These are phyloP conservation scores for Neurospora sublineolata DNA, from an alignment of 495 filamentous ascomycete species.

Conservation along the genomic window DNA sequence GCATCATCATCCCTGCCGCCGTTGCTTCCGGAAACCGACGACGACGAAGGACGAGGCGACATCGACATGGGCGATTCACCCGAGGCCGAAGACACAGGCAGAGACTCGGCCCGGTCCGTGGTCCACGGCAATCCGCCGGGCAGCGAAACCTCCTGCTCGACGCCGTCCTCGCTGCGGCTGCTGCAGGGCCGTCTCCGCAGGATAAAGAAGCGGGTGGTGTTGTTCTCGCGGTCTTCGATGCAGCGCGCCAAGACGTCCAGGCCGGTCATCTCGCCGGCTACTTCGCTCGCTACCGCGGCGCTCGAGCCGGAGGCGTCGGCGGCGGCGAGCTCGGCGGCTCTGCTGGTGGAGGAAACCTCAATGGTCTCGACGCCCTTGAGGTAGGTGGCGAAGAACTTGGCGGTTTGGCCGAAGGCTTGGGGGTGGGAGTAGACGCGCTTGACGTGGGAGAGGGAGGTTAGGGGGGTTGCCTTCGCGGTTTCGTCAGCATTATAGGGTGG, in stretches of 20 bases:
- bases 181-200: constrained; percentile 36
- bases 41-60: neutral
- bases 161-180: neutral
- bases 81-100: neutral
- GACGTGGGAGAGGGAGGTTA: constrained; percentile 35
- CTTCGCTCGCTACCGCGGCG: constrained; percentile 66
- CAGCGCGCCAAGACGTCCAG: constrained; percentile 57
- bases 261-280: constrained; percentile 56
- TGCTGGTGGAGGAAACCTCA: constrained; percentile 78
- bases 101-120: neutral
- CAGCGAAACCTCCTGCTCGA: neutral
- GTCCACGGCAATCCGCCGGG: neutral
- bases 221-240: constrained; percentile 76
- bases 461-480: constrained; percentile 20
- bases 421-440: constrained; percentile 74
- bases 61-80: neutral
- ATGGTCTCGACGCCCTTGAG: constrained; percentile 63
- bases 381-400: constrained; percentile 52
- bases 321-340: constrained; percentile 65
- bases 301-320: constrained; percentile 43
- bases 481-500: neutral
- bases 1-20: neutral
- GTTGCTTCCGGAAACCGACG: neutral
- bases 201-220: constrained; percentile 82
- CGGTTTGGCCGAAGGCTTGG: constrained; percentile 89